Percentiles rank a stretch among this genome's conserved stretches.
These are phyloP conservation scores for Umbelopsis isabellina DNA, from an alignment of 192 early-diverging fungal genomes.

Conservation along the genomic window DNA sequence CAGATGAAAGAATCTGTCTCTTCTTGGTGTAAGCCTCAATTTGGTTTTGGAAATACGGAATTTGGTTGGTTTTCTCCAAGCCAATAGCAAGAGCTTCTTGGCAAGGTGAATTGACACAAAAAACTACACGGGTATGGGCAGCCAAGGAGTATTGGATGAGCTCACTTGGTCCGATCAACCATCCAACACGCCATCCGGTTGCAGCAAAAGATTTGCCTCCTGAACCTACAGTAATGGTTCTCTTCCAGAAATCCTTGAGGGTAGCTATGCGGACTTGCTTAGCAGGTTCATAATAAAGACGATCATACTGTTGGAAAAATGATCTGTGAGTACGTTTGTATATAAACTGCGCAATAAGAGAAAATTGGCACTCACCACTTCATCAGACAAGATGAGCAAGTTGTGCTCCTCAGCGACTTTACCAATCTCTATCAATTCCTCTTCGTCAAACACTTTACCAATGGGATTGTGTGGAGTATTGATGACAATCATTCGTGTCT, in stretches of 20 bases:
- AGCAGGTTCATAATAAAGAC: slow-evolving; percentile 77
- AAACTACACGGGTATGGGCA: slow-evolving; percentile 90
- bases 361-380: slow-evolving; percentile 64
- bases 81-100: slow-evolving; percentile 84
- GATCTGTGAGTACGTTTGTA: neutral
- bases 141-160: slow-evolving; percentile 76
- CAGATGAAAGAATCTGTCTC: slow-evolving; percentile 71
- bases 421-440: slow-evolving; percentile 78
- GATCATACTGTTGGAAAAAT: slow-evolving; percentile 69
- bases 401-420: slow-evolving; percentile 78
- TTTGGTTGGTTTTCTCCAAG: slow-evolving; percentile 63
- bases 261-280: slow-evolving; percentile 77
- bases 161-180: slow-evolving; percentile 79
- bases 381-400: slow-evolving; percentile 88
- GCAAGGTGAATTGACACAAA: slow-evolving; percentile 86
- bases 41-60: slow-evolving; percentile 74
- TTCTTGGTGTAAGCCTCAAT: slow-evolving; percentile 66
- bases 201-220: slow-evolving; percentile 95
- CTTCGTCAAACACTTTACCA: slow-evolving; percentile 80
- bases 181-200: slow-evolving; percentile 97
- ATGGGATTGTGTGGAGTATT: slow-evolving; percentile 98
- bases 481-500: slow-evolving; percentile 86
- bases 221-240: slow-evolving; percentile 91
- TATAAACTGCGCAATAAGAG: neutral
- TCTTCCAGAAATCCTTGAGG: slow-evolving; percentile 86